phyloP scores from a whole-genome alignment of 139 green algal genomes.

The Ostreobium quekettii region DNA sequence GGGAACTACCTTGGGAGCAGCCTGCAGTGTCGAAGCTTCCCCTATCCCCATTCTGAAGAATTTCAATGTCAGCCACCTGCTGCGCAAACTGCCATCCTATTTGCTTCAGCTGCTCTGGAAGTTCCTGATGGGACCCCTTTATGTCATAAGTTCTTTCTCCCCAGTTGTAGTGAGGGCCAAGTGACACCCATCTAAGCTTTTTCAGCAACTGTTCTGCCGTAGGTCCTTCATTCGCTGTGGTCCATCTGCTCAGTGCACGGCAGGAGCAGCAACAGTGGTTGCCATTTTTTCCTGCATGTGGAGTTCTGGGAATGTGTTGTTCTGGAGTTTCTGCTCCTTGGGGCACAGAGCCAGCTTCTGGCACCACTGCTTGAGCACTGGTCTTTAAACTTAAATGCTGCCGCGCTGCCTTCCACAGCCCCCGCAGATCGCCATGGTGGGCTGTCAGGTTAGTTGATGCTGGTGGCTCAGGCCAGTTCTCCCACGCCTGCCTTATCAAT shows the following conservation, averaged over 20 bases:
- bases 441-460: slow-evolving; percentile 45
- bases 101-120: slow-evolving; percentile 18
- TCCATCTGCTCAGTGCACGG: slow-evolving; percentile 10
- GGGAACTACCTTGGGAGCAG: too few relatives aligned
- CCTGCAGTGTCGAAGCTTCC: too few relatives aligned
- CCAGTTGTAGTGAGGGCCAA: slow-evolving; percentile 80
- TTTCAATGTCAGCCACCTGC: neutral
- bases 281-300: neutral
- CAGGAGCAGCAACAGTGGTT: slow-evolving; percentile 1
- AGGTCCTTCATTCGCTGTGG: slow-evolving; percentile 16
- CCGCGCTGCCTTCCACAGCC: slow-evolving; percentile 45
- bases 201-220: slow-evolving; percentile 48
- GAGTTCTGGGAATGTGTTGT: neutral
- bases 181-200: slow-evolving; percentile 69
- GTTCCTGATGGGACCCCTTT: slow-evolving; percentile 23
- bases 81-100: slow-evolving; percentile 20
- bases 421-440: slow-evolving; percentile 20
- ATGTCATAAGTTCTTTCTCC: slow-evolving; percentile 48
- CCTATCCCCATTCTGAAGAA: too few relatives aligned
- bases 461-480: slow-evolving; percentile 39
- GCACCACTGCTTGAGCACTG: slow-evolving; percentile 10
- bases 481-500: slow-evolving; percentile 33
- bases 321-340: neutral
- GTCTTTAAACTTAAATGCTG: slow-evolving; percentile 22
- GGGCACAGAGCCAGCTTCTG: neutral